These are phyloP conservation scores for Neurospora cerealis DNA, from an alignment of 495 filamentous ascomycete genomes.

Conservation along the genomic window DNA sequence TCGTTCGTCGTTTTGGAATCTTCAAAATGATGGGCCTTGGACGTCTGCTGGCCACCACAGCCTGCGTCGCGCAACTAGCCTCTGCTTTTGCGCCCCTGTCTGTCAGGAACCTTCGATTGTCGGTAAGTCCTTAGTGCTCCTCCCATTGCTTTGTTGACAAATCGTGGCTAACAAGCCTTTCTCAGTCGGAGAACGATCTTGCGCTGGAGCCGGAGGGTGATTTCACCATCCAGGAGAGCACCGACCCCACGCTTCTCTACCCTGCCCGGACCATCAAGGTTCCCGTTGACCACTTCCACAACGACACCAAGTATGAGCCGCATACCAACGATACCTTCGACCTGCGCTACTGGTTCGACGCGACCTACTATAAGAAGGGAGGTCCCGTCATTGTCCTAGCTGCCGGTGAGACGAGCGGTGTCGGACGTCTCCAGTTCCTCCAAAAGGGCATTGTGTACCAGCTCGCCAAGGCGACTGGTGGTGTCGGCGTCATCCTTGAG, in stretches of 20 bases:
- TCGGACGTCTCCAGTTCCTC: constrained; percentile 49
- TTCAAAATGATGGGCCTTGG: constrained; percentile 7
- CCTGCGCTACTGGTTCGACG: constrained; percentile 67
- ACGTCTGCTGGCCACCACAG: constrained; percentile 1
- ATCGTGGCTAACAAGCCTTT: neutral
- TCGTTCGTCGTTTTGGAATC: neutral
- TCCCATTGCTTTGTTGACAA: too few species aligned
- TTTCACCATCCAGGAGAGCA: neutral
- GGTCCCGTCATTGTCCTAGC: constrained; percentile 64
- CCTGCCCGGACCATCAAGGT: constrained; percentile 48
- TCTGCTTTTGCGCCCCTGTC: constrained; percentile 6
- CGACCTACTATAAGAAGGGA: constrained; percentile 52
- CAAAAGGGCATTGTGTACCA: constrained; percentile 60
- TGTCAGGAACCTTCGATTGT: constrained; percentile 7
- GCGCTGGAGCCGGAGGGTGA: neutral
- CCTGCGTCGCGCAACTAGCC: constrained; percentile 4
- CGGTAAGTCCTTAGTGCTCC: neutral
- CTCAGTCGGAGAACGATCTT: constrained; percentile 3
- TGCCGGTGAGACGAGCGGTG: constrained; percentile 52
- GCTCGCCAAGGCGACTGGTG: constrained; percentile 51
- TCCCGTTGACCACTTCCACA: constrained; percentile 68
- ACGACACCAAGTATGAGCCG: constrained; percentile 58
- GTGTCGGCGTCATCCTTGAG: constrained; percentile 66
- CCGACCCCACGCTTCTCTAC: constrained; percentile 10
- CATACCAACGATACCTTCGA: constrained; percentile 49